Evolutionary conservation across 768 basidiomycete genomes (phyloP).

Genomic region (Leucogyrophana mollusca): DNA sequence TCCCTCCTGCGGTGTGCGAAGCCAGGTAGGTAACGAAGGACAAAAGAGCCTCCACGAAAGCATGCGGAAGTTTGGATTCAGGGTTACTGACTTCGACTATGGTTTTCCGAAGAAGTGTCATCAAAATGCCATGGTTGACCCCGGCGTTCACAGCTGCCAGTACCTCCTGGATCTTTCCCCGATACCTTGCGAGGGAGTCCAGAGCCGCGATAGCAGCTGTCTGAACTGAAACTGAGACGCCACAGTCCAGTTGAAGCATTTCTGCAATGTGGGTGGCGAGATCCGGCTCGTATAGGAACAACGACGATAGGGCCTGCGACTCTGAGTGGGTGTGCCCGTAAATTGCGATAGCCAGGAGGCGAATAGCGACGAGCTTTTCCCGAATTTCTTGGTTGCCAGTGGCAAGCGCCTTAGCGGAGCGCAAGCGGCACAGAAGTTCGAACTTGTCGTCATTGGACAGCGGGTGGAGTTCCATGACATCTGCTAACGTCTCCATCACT

Average conservation of each 20-base stretch:
- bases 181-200: conserved; percentile 86
- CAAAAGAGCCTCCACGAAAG: conserved; percentile 81
- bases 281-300: conserved; percentile 96
- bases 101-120: conserved; percentile 84
- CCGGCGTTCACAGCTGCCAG: conserved; percentile 90
- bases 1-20: conserved; percentile 80
- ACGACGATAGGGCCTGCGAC: conserved; percentile 68
- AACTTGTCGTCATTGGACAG: conserved; percentile 84
- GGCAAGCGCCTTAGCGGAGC: conserved; percentile 70
- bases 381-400: conserved; percentile 59
- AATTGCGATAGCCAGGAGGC: conserved; percentile 86
- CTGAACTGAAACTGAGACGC: conserved; percentile 70
- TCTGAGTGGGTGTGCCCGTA: conserved; percentile 88
- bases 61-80: conserved; percentile 64
- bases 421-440: conserved; percentile 84
- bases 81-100: conserved; percentile 69
- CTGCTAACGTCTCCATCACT: conserved; percentile 75
- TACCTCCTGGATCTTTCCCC: conserved; percentile 81
- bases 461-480: conserved; percentile 62
- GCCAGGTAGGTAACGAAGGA: conserved; percentile 87
- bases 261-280: conserved; percentile 87
- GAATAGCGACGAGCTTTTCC: conserved; percentile 75
- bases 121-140: conserved; percentile 92
- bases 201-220: conserved; percentile 86
- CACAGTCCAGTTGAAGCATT: conserved; percentile 77